These are phyloP conservation scores for Globisporangium cystogenes DNA, from an alignment of 352 stramenopile species.

Conservation along the genomic window DNA sequence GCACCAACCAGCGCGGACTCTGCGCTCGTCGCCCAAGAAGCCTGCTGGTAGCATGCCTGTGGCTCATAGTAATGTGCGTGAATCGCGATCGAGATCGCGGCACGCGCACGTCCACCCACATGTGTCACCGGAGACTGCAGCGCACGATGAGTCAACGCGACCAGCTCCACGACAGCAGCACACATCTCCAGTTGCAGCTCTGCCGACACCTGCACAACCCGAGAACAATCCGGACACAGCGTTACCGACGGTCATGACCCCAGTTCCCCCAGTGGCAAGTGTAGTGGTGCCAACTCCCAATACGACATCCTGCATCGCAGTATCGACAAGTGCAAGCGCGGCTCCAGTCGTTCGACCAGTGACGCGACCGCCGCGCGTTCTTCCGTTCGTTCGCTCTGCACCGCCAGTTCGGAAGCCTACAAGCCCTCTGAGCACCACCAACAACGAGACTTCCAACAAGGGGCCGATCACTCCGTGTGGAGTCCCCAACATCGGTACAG, in stretches of 20 bases:
- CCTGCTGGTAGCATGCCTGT: not conserved
- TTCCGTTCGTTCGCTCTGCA: slow-evolving; percentile 1
- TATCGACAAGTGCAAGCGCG: not conserved
- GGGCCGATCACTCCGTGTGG: too few species aligned
- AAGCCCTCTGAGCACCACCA: not conserved
- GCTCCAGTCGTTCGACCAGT: not conserved
- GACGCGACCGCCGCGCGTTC: slow-evolving; percentile 6
- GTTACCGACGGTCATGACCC: not conserved
- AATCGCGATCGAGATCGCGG: not conserved
- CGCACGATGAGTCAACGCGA: not conserved
- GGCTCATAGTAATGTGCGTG: not conserved
- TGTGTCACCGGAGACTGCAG: not conserved
- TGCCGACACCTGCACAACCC: not conserved
- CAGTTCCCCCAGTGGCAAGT: not conserved
- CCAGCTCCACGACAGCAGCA: not conserved
- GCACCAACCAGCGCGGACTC: not conserved
- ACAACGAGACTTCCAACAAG: not conserved
- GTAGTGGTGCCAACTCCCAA: not conserved
- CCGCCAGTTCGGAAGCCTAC: not conserved
- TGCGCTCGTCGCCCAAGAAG: not conserved
- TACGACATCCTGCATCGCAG: not conserved
- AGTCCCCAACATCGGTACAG: not conserved
- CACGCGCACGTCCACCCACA: not conserved
- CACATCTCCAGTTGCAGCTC: not conserved
- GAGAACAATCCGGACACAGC: not conserved